These are phyloP conservation scores for Mucor circinelloides DNA, from an alignment of 371 early-diverging fungal species.

Conservation along the genomic window DNA sequence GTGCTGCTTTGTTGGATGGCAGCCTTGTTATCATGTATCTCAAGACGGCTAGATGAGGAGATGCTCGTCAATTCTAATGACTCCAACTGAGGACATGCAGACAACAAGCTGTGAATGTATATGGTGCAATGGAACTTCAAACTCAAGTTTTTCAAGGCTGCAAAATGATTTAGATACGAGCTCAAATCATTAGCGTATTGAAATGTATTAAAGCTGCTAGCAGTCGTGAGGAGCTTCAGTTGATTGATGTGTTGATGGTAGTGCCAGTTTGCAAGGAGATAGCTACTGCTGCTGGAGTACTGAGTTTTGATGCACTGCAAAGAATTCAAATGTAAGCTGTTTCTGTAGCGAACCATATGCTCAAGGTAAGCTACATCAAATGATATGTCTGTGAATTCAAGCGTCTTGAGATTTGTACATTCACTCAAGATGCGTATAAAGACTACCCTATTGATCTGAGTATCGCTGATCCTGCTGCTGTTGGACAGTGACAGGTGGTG, in stretches of 20 bases:
- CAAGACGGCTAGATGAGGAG: background rate
- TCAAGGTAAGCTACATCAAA: background rate
- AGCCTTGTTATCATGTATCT: background rate
- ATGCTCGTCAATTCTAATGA: background rate
- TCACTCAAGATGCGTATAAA: background rate
- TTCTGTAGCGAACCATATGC: background rate
- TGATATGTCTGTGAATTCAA: background rate
- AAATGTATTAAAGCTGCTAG: background rate
- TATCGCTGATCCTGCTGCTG: background rate
- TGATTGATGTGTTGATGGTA: background rate
- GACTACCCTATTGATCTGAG: background rate
- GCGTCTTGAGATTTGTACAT: background rate
- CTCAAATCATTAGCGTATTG: background rate
- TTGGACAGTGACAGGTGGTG: background rate
- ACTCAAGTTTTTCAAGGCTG: background rate
- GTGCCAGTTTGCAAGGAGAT: background rate
- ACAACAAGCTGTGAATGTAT: background rate
- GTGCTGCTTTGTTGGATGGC: background rate
- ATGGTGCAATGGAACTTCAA: background rate
- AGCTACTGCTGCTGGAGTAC: background rate
- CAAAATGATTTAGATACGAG: background rate
- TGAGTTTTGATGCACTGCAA: background rate
- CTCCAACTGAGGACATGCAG: background rate
- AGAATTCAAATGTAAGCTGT: background rate
- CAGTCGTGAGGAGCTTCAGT: background rate